Conservation (phyloP, 1,284 basidiomycete genomes). For the Porodaedalea pini region DNA sequence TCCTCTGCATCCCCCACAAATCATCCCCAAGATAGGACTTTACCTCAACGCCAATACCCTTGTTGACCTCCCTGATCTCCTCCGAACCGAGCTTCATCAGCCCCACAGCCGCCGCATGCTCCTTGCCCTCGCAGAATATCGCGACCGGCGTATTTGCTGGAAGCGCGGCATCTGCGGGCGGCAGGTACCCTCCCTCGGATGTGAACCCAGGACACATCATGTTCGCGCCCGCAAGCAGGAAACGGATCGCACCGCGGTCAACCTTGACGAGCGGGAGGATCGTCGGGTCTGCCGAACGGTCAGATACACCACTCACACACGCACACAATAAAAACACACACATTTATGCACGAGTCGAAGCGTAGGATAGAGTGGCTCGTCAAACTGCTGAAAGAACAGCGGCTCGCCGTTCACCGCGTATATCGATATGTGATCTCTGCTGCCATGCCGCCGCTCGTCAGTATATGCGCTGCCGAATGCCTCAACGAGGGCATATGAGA, state of each 20-base stretch:
- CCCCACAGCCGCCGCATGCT: conserved; percentile 87
- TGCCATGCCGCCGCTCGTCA: conserved; percentile 35
- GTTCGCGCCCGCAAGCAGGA: conserved; percentile 87
- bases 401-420: conserved; percentile 86
- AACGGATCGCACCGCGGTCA: conserved; percentile 97
- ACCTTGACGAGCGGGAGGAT: conserved; percentile 87
- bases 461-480: conserved; percentile 13
- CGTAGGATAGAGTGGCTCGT: conserved; percentile 89
- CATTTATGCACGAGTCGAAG: conserved; percentile 89
- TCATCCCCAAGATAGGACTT: conserved; percentile 87
- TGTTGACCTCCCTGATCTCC: conserved; percentile 87
- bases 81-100: conserved; percentile 81
- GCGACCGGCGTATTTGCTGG: conserved; percentile 75
- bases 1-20: conserved; percentile 68
- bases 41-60: conserved; percentile 89
- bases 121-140: conserved; percentile 94
- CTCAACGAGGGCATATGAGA: neutral
- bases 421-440: conserved; percentile 94
- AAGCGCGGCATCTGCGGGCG: conserved; percentile 68
- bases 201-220: conserved; percentile 98
- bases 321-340: conserved; percentile 43
- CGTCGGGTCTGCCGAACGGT: conserved; percentile 77
- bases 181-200: conserved; percentile 86
- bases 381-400: conserved; percentile 96
- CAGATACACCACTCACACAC: no score